Evolutionary conservation across 495 filamentous ascomycete species (phyloP).

Genomic region (Pyrenopolyporus hunteri): DNA sequence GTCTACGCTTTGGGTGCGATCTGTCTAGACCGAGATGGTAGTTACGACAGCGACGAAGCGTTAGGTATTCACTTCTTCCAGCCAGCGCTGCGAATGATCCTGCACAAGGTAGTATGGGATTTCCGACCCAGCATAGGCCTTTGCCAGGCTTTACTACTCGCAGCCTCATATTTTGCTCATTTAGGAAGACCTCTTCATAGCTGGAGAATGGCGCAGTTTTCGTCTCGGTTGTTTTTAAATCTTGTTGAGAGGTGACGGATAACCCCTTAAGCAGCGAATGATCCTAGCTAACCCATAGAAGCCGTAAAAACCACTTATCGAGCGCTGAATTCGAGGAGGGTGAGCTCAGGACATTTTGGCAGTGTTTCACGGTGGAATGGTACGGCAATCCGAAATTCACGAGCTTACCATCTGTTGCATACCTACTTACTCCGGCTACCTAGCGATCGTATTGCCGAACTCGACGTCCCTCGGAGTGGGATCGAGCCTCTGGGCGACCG

Average conservation of each 20-base stretch:
- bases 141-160: conserved; percentile 46
- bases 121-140: conserved; percentile 39
- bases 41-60: conserved; percentile 35
- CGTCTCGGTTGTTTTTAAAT: conserved; percentile 39
- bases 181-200: conserved; percentile 47
- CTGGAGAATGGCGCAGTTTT: conserved; percentile 44
- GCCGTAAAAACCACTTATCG: conserved; percentile 31
- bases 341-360: conserved; percentile 45
- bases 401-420: background rate
- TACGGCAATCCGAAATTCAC: conserved; percentile 2
- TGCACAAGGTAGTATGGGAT: conserved; percentile 42
- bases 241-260: conserved; percentile 39
- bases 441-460: conserved; percentile 45
- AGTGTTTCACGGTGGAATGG: conserved; percentile 49
- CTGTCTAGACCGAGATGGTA: conserved; percentile 18
- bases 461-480: conserved; percentile 44
- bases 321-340: conserved; percentile 40
- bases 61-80: conserved; percentile 46
- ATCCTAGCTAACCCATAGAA: conserved; percentile 23
- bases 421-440: conserved; percentile 4
- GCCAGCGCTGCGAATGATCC: conserved; percentile 43
- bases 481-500: conserved; percentile 45
- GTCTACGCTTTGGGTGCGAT: conserved; percentile 45
- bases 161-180: conserved; percentile 46
- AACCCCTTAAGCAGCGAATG: background rate